These are phyloP conservation scores for Protomyces arabidopsidicola DNA, from an alignment of 1,139 yeast species.

Conservation along the genomic window DNA sequence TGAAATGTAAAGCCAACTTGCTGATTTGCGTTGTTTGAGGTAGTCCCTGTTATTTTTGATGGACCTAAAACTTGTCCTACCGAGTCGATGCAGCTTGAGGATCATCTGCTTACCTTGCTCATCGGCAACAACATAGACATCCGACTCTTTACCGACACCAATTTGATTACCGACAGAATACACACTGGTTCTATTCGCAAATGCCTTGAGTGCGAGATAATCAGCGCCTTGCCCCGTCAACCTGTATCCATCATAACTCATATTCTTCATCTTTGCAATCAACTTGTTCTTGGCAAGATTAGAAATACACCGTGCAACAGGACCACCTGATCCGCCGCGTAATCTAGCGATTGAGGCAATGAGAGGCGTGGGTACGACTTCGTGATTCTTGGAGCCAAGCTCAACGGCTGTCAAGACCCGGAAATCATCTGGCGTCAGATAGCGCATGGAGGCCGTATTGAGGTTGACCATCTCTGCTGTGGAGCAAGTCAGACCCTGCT, in stretches of 20 bases:
- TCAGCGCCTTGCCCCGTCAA: conserved; percentile 87
- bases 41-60: conserved; percentile 94
- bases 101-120: conserved; percentile 61
- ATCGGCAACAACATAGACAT: conserved; percentile 82
- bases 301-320: conserved; percentile 67
- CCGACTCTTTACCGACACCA: conserved; percentile 97
- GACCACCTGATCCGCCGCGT: conserved; percentile 59
- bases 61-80: conserved; percentile 86
- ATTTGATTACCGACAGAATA: conserved; percentile 80
- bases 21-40: conserved; percentile 59
- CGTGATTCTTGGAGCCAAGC: conserved; percentile 86
- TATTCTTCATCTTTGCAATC: conserved; percentile 68
- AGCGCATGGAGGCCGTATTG: conserved; percentile 90
- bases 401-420: conserved; percentile 85
- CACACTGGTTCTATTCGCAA: conserved; percentile 64
- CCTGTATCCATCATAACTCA: conserved; percentile 67
- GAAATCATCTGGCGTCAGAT: conserved; percentile 84
- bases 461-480: conserved; percentile 47
- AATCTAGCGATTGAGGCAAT: conserved; percentile 76
- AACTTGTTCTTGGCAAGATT: conserved; percentile 83
- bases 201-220: conserved; percentile 78
- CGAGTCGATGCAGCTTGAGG: conserved; percentile 83
- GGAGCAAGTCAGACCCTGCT: background rate
- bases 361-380: conserved; percentile 83
- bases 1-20: conserved; percentile 89